Base-by-base conservation (phyloP, 1,284 basidiomycete genomes). In the Ustilago tritici region DNA sequence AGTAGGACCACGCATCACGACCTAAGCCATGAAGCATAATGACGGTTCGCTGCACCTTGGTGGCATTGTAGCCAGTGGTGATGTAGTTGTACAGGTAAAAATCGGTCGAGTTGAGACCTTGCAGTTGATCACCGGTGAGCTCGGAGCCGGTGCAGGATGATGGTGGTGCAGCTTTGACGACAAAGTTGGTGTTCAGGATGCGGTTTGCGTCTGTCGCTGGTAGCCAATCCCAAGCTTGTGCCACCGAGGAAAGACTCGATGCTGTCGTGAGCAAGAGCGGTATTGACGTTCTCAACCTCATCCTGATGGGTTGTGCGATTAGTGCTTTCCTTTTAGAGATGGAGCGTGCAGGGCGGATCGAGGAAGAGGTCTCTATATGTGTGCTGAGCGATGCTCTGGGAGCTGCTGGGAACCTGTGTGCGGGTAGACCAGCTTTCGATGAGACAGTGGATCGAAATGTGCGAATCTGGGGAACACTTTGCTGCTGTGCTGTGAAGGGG, bases 1-100 rank as follows among this genome's bases (percentile, higher is more conserved):
- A 80, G 54, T 81, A 81, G 2, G 57, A 40, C 77, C 79, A 81
- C 0, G 79, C 79, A 65, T 81, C 79, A 23, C 79, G 73, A 12
- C 75, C 75, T 6, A 76, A 67, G 12, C 79, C 79, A 49, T 79
- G 79, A 1, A 81, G 70, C 74, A 67, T 70, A 41, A 81, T 70
- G 28, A 81, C 73, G 7, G 72, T 74, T 28, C 79, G 41, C 35
- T 76, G 68, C 7, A 70, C 64, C 46, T 78, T 69, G 17, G 56
- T 53, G 9, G 73, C 60, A 38, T 75, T 67, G 49, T 74, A 74
- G 41, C 62, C 63, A 0, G 64, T 73, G 17, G 59, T 70, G 61
- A 78, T 70, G 62, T 78, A 78, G 68, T 78, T 70, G 71, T 74
- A 74, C 14, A 78, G 63, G 35, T 70, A 61, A 36, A 74, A 78